These are phyloP conservation scores for Fusarium pseudograminearum DNA, from an alignment of 2,329 filamentous ascomycete genomes.

Conservation along the genomic window DNA sequence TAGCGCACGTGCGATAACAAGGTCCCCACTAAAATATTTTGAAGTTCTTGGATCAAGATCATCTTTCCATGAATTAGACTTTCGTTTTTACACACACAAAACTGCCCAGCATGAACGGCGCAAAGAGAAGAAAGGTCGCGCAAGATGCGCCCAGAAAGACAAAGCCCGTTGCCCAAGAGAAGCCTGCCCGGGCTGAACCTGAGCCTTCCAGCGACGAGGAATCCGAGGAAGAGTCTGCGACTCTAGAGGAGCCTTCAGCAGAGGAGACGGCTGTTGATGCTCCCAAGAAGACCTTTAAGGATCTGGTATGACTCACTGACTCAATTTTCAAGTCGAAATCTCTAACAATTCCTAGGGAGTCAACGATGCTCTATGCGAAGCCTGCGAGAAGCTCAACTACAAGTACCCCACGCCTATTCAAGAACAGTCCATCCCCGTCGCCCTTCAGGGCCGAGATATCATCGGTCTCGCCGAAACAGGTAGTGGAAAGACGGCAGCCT, in stretches of 20 bases:
- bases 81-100: slow-evolving; percentile 1
- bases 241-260: slow-evolving; percentile 50
- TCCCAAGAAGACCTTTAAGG: slow-evolving; percentile 75
- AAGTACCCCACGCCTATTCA: slow-evolving; percentile 91
- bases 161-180: slow-evolving; percentile 23
- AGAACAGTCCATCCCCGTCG: slow-evolving; percentile 82
- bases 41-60: slow-evolving; percentile 11
- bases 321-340: background rate
- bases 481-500: slow-evolving; percentile 95
- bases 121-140: slow-evolving; percentile 58
- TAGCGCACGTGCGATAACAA: slow-evolving; percentile 50
- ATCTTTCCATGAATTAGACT: slow-evolving; percentile 11
- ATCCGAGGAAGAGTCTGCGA: slow-evolving; percentile 52
- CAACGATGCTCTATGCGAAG: slow-evolving; percentile 88
- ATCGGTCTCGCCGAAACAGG: slow-evolving; percentile 97
- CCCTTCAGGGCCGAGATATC: slow-evolving; percentile 83
- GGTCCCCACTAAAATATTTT: slow-evolving; percentile 50
- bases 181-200: slow-evolving; percentile 26
- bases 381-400: slow-evolving; percentile 85
- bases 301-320: slow-evolving; percentile 61
- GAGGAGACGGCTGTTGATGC: slow-evolving; percentile 50
- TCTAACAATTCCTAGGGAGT: slow-evolving; percentile 70
- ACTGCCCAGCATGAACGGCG: slow-evolving; percentile 51
- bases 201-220: slow-evolving; percentile 35
- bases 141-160: slow-evolving; percentile 46